These are phyloP conservation scores for Lentinula sp. DNA, from an alignment of 768 basidiomycete species.

Conservation along the genomic window DNA sequence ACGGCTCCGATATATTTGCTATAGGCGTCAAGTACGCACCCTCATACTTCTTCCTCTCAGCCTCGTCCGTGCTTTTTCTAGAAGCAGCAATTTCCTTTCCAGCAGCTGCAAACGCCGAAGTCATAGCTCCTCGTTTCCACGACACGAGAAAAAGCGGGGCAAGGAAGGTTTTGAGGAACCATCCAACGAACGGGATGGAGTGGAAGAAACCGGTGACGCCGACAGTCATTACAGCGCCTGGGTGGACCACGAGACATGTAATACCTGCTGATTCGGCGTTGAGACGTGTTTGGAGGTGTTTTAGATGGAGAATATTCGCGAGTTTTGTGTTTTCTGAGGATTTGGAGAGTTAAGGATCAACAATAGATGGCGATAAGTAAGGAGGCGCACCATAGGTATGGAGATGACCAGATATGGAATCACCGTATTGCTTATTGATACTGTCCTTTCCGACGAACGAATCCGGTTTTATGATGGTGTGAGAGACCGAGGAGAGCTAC, in stretches of 20 bases:
- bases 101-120: constrained; percentile 23
- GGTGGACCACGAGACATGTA: constrained; percentile 21
- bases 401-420: background rate
- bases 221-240: constrained; percentile 22
- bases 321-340: constrained; percentile 10
- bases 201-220: constrained; percentile 3
- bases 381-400: constrained; percentile 10
- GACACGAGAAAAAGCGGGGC: constrained; percentile 14
- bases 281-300: constrained; percentile 35
- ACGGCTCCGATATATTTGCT: constrained; percentile 11
- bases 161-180: constrained; percentile 14
- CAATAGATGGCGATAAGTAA: no score
- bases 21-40: constrained; percentile 25
- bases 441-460: constrained; percentile 9
- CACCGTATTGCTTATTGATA: constrained; percentile 10
- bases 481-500: constrained; percentile 9
- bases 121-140: constrained; percentile 19
- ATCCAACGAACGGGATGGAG: constrained; percentile 5
- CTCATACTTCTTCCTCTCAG: constrained; percentile 13
- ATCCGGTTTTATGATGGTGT: background rate
- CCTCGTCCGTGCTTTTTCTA: constrained; percentile 4
- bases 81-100: constrained; percentile 16
- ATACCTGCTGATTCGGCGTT: constrained; percentile 19
- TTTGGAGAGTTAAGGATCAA: background rate
- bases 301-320: constrained; percentile 21